Base-by-base conservation (phyloP, 2,329 filamentous ascomycete genomes). In the Aspergillus luchuensis region DNA sequence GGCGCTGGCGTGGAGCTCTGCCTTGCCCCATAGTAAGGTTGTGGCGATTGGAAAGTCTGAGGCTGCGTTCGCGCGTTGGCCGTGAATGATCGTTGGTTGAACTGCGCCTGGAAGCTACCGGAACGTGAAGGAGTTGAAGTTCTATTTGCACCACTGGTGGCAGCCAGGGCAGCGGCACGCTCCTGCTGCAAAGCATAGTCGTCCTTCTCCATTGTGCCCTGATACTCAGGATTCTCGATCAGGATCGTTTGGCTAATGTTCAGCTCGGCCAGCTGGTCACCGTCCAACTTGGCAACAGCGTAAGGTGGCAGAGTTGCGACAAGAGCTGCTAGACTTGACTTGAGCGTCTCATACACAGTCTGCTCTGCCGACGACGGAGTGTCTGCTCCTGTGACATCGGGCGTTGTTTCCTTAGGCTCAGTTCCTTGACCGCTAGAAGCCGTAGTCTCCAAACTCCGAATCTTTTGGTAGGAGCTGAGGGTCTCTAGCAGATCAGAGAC, bases 161-260 rank as follows among this genome's bases (percentile, higher is more conserved):
- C 45, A 17, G 71, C 66, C 30, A 72, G 63, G 45, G 71, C 72
- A 11, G 74, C 69, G 17, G 71, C 67, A 48, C 78, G 76, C 61
- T 78, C 76, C 63, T 79, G 76, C 57, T 85, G 84, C 33, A 83
- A 74, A 43, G 84, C 85, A 41, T 82, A 82, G 65, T 92, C 89
- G 67, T 96, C 92, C 68, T 94, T 91, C 67, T 96, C 92, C 86
- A 96, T 88, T 4, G 89, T 86, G 4, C 92, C 92, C 64, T 85
- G 85, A 74, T 91, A 91, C 69, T 92, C 87, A 55, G 89, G 87
- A 6, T 84, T 87, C 62, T 90, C 86, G 50, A 96, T 81, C 61
- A 91, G 79, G 19, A 97, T 84, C 72, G 87, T 91, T 49, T 87
- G 91, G 77, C 89, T 94, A 71, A 96, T 89, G 63, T 91, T 89